Base-by-base conservation (phyloP, 768 basidiomycete species). In the Lactarius indigo region DNA sequence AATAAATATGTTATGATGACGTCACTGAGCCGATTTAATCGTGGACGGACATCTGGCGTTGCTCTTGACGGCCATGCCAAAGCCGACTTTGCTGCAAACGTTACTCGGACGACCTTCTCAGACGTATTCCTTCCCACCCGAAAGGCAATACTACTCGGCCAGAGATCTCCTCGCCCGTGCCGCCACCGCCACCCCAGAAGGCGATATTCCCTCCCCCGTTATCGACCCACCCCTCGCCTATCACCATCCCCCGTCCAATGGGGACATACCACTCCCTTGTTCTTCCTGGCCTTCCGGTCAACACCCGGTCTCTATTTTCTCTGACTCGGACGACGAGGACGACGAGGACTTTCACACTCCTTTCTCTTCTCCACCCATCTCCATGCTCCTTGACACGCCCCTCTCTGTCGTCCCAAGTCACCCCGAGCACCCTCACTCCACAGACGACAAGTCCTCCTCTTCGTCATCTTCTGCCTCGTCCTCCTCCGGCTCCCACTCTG, bases 261-360 rank as follows among this genome's bases (percentile, higher is more conserved):
- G 7, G 52, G 59, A 6, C 35, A 42, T 57, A 31, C 17, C 28
- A 10, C 35, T 59, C 3, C 35, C 61, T n/a, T n/a, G n/a, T 10
- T 17, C 23, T 44, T 54, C 59, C 26, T 3, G 5, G 26, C 5
- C n/a, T 7, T 1, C 23, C 54, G 52, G 23, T 17, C 47, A 41
- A 23, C 59, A 47, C 23, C 9, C 50, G 1, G 0, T 17, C 35
- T 37, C 35, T 12, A 44, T 28, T 37, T 44, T 59, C 26, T 75
- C 57, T 60, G 42, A 65, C 26, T 26, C 5, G 69, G 63, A 60
- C 33, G 44, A 64, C 8, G 23, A 20, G 1, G 42, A 39, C 18
- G 20, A 31, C 31, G 31, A n/a, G n/a, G n/a, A n/a, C n/a, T 72
- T 73, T 64, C 63, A 62, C 28, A 71, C 71, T 35, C 65, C 73